Base-by-base conservation (phyloP, 495 filamentous ascomycete species). In the Aspergillus sclerotiicarbonarius region DNA sequence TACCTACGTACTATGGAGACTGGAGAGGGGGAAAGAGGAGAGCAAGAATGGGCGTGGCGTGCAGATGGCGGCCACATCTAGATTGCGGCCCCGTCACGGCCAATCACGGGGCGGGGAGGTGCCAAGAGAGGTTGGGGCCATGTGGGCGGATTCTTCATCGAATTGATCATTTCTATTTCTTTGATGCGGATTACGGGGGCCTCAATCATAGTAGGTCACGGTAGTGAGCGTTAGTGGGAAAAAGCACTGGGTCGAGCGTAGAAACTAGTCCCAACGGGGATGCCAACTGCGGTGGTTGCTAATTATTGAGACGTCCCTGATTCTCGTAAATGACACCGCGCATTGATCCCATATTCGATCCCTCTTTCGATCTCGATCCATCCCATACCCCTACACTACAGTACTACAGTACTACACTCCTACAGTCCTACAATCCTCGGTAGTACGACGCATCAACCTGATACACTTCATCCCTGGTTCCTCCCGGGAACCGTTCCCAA, bases 41-140 rank as follows among this genome's bases (percentile, higher is more conserved):
- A 47, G 37, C 3, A 9, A 35, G 37, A 41, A 25, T 6, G 13
- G 37, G 6, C 8, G 46, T 30, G 46, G 44, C 44, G 44, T 25
- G 44, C 44, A 50, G 29, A 50, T 50, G 47, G 47, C 47, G 47
- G 47, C 47, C 47, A 50, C 47, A 50, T 50, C 47, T 50, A 50
- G 47, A 50, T 50, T 50, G 25, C 47, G 10, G 21, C 46, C 18
- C 25, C 18, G 19, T 8, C 8, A 4, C 9, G 30, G 29, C 46
- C 46, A 49, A 49, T 49, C 20, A 49, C 29, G 46, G 20, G 46
- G 10, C 13, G 9, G 46, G 20, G 20, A 8, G 9, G 13, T 21
- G 46, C 46, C 46, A 49, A 49, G 46, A 1, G n/a, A n/a, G 10
- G 46, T 30, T 41, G 29, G 21, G 46, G 46, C 47, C 47, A 50